Evolutionary conservation across 129 eudicot species (phyloP).

Genomic region (Daucus carota): DNA sequence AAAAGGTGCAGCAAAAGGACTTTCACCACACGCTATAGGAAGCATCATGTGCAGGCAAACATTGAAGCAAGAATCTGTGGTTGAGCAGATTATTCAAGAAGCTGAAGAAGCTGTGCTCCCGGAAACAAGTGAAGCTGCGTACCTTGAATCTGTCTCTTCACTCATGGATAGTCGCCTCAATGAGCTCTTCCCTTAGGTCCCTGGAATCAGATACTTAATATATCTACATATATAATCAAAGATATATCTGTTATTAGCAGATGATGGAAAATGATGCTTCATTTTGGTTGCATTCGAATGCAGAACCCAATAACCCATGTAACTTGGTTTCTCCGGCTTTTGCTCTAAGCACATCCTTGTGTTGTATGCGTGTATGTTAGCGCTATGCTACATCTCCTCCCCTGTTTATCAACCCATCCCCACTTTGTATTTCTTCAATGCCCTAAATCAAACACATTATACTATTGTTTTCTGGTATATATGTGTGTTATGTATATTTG

Average conservation of each 20-base stretch:
- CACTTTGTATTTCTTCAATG: not conserved
- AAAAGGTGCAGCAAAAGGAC: slow-evolving; percentile 67
- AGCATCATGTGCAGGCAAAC: slow-evolving; percentile 67
- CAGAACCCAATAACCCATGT: not conserved
- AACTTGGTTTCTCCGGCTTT: not conserved
- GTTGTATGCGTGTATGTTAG: not conserved
- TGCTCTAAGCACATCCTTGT: not conserved
- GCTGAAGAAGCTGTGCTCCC: slow-evolving; percentile 48
- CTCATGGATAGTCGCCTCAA: slow-evolving; percentile 52
- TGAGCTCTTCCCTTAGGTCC: slow-evolving; percentile 15
- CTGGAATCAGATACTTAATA: not conserved
- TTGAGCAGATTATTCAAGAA: slow-evolving; percentile 55
- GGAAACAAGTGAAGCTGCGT: slow-evolving; percentile 48
- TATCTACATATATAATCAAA: not conserved
- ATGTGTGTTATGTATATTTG: not conserved
- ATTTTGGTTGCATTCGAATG: not conserved
- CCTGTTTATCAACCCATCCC: not conserved
- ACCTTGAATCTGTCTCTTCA: slow-evolving; percentile 39
- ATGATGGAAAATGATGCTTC: not conserved
- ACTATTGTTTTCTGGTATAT: not conserved
- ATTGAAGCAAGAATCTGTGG: slow-evolving; percentile 45
- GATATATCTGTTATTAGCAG: not conserved
- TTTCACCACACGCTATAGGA: slow-evolving; percentile 58
- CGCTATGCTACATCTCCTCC: not conserved
- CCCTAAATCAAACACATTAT: not conserved